Evolutionary conservation across 1,139 yeast genomes (phyloP), one percentile per base, ranked within the genome.

Genomic region (Torulaspora globosa): DNA sequence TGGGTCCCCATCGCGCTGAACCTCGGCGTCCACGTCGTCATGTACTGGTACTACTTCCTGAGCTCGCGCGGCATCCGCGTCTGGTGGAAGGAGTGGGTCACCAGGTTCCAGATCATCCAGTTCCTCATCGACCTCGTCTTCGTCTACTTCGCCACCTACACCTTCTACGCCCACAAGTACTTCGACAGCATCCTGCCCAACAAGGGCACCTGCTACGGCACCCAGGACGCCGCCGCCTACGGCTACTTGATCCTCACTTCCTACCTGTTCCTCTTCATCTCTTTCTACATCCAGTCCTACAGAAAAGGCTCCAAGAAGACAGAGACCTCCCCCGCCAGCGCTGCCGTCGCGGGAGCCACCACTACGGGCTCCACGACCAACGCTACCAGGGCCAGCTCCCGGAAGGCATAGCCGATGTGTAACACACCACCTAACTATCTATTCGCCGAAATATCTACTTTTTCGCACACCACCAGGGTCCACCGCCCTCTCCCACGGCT

Each of bases 71-170:
- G 96, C 51, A 86, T 90, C 66, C 82, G 92, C 60, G 97, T 92
- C 49, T 90, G 97, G 97, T 92, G 98, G 98, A 92, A 92, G 72
- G 96, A 90, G 72, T 92, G 97, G 97, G 97, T 92, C 59, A 92
- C 98, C 43, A 79, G 96, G 58, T 82, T 87, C 77, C 98, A 92
- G 74, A 92, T 92, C 70, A 78, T 86, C 61, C 98, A 92, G 73
- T 92, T 92, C 63, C 74, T 92, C 62, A 76, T 92, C 62, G 98
- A 92, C 69, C 78, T 92, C 66, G 80, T 78, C 38, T 89, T 89
- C 65, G 95, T 90, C 56, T 90, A 89, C 75, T 87, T 86, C 67
- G 96, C 96, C 47, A 83, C 96, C 46, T 90, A 87, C 74, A 82
- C 87, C 52, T 84, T 81, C 65, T 79, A 80, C 60, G 86, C 85